Base-by-base conservation (phyloP, 2,329 filamentous ascomycete genomes). In the Chrysosporium keratinophilum region DNA sequence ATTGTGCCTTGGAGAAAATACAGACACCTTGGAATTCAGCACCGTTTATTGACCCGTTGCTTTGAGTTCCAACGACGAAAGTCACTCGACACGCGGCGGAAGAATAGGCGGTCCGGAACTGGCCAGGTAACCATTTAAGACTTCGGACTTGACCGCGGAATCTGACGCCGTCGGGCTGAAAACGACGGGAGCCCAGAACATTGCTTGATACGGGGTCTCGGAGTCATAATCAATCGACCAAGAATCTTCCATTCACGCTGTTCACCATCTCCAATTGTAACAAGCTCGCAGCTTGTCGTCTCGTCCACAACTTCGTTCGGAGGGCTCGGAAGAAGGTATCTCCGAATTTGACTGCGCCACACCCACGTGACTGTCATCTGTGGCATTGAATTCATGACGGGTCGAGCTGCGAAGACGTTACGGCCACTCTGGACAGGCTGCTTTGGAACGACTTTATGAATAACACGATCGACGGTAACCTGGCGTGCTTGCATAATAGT, bases 41-140 rank as follows among this genome's bases (percentile, higher is more conserved):
- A 51, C 47, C 23, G 23, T 28, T 28, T 28, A 28, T n/a, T 23
- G 33, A 33, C 4, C 33, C 19, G 33, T 50, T 45, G n/a, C 14
- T 19, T 17, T 14, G 19, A 14, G 19, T n/a, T 43, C 46, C 23
- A n/a, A 34, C 39, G 34, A 35, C 20, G 19, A 43, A 44, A 47
- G 17, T 34, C 40, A 28, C 19, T 31, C 28, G 52, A 54, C 52
- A 46, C 12, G 44, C 17, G n/a, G n/a, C 51, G 54, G 54, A 56
- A 45, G 33, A 56, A 50, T 45, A 28, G 42, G 3, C 54, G 54
- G 54, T 5, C 54, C 54, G 54, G 47, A 37, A 41, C 40, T 50
- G 54, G 54, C 39, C 54, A 56, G 46, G 20, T 56, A 56, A 46
- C 43, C 54, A 14, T 53, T 45, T 43, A 54, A 31, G 7, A 28